Conservation (phyloP, 805 yeast species). For the Wickerhamiella domercqiae region DNA sequence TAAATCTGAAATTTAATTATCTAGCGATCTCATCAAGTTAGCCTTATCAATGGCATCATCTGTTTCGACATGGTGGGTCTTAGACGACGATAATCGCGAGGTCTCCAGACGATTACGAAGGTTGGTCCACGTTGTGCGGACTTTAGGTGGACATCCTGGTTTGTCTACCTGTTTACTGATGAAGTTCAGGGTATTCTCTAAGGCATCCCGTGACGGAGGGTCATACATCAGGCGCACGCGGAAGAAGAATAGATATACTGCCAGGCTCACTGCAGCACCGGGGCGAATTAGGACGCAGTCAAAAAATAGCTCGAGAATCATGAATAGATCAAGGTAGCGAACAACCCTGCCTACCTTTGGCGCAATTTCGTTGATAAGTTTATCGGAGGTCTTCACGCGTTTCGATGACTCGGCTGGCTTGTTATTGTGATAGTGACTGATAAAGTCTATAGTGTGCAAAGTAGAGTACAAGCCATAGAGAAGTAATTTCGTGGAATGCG, state of each 20-base stretch:
- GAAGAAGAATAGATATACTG: constrained; percentile 42
- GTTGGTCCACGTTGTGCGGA: constrained; percentile 34
- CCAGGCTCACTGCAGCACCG: constrained; percentile 42
- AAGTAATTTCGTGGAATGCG: constrained; percentile 42
- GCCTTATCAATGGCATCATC: constrained; percentile 13
- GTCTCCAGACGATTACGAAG: constrained; percentile 24
- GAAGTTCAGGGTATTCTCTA: constrained; percentile 46
- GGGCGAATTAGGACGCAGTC: constrained; percentile 42
- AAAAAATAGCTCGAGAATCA: constrained; percentile 27
- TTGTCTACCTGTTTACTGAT: constrained; percentile 37
- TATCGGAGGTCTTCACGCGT: constrained; percentile 2
- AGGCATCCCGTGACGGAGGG: constrained; percentile 45
- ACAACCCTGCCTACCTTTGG: constrained; percentile 16
- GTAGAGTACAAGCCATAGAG: constrained; percentile 61
- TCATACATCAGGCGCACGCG: constrained; percentile 62
- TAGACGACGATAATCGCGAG: constrained; percentile 7
- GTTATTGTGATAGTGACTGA: not conserved
- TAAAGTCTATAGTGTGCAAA: constrained; percentile 59
- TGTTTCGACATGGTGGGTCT: constrained; percentile 7
- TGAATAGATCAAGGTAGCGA: constrained; percentile 36
- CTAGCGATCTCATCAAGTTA: too few species aligned
- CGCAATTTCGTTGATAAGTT: constrained; percentile 8
- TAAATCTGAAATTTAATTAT: not conserved
- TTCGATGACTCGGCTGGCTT: constrained; percentile 5
- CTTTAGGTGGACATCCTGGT: constrained; percentile 34